Conservation (phyloP, 2,329 filamentous ascomycete genomes). For the Cladosporium sp. region DNA sequence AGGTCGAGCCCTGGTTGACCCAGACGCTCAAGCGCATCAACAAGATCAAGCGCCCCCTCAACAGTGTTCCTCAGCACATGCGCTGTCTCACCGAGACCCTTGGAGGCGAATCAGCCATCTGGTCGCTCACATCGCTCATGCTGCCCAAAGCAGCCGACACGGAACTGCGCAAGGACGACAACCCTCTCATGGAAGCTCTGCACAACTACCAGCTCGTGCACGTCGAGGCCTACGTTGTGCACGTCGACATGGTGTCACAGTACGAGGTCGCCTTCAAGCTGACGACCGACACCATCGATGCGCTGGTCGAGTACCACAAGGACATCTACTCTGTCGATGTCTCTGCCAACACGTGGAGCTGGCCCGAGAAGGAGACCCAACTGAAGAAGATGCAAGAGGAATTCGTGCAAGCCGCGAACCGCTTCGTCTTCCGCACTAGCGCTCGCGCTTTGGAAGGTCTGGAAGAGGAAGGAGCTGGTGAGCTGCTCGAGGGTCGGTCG, state of each 20-base stretch:
- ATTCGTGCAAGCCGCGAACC: conserved; percentile 95
- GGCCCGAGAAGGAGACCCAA: conserved; percentile 94
- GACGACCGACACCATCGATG: conserved; percentile 89
- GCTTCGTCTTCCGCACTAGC: conserved; percentile 89
- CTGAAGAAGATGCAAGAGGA: conserved; percentile 97
- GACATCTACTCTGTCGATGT: conserved; percentile 90
- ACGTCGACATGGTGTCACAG: conserved; percentile 97
- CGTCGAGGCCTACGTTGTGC: conserved; percentile 95
- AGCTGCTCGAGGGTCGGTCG: conserved; percentile 85
- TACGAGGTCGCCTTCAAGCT: conserved; percentile 99
- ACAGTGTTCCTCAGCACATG: conserved; percentile 94
- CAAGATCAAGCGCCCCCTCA: conserved; percentile 92
- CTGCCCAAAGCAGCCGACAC: conserved; percentile 84
- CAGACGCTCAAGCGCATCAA: conserved; percentile 96
- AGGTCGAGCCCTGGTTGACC: conserved; percentile 95
- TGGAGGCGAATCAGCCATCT: conserved; percentile 86
- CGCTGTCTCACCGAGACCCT: conserved; percentile 93
- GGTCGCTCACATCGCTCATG: conserved; percentile 92
- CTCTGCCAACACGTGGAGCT: conserved; percentile 85
- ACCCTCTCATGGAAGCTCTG: conserved; percentile 80
- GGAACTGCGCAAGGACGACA: conserved; percentile 77
- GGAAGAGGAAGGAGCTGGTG: conserved; percentile 93
- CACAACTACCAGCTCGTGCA: conserved; percentile 93
- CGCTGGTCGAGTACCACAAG: conserved; percentile 93
- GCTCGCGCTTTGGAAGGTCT: conserved; percentile 89